Evolutionary conservation across 768 basidiomycete genomes (phyloP).

Genomic region (Lactarius sanguifluus): DNA sequence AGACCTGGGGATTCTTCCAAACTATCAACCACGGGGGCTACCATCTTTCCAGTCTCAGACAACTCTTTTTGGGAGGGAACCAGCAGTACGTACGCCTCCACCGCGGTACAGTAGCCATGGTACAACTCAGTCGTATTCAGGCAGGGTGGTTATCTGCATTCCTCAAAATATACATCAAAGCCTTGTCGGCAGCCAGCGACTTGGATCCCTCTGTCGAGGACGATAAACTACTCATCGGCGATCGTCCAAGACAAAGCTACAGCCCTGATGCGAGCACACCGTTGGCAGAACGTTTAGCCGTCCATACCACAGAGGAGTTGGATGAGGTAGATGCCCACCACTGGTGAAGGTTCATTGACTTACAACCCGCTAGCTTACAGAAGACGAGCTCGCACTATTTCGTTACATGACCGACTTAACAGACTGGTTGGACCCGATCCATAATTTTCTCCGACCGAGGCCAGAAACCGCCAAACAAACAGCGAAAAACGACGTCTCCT

Average conservation of each 20-base stretch:
- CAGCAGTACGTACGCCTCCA: slow-evolving; percentile 51
- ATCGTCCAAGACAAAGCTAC: slow-evolving; percentile 66
- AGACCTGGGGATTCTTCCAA: slow-evolving; percentile 74
- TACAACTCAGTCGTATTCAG: background rate
- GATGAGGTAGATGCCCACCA: slow-evolving; percentile 45
- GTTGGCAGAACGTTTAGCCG: slow-evolving; percentile 57
- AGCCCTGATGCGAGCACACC: slow-evolving; percentile 51
- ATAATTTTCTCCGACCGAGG: slow-evolving; percentile 70
- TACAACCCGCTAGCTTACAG: slow-evolving; percentile 53
- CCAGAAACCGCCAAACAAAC: slow-evolving; percentile 76
- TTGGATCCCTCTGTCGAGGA: slow-evolving; percentile 72
- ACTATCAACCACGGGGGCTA: slow-evolving; percentile 64
- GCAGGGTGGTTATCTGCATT: slow-evolving; percentile 65
- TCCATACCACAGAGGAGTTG: slow-evolving; percentile 50
- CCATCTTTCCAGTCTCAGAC: slow-evolving; percentile 66
- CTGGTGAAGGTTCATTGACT: slow-evolving; percentile 22
- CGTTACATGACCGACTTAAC: slow-evolving; percentile 62
- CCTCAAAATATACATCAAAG: slow-evolving; percentile 74
- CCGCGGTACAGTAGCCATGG: background rate
- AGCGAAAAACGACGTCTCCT: slow-evolving; percentile 64
- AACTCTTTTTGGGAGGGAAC: slow-evolving; percentile 57
- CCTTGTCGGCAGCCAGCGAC: slow-evolving; percentile 76
- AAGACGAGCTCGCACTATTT: slow-evolving; percentile 57
- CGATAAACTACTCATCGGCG: slow-evolving; percentile 77
- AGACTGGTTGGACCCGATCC: slow-evolving; percentile 77